Conservation (phyloP, 2,329 filamentous ascomycete genomes). For the Shiraia sp. region DNA sequence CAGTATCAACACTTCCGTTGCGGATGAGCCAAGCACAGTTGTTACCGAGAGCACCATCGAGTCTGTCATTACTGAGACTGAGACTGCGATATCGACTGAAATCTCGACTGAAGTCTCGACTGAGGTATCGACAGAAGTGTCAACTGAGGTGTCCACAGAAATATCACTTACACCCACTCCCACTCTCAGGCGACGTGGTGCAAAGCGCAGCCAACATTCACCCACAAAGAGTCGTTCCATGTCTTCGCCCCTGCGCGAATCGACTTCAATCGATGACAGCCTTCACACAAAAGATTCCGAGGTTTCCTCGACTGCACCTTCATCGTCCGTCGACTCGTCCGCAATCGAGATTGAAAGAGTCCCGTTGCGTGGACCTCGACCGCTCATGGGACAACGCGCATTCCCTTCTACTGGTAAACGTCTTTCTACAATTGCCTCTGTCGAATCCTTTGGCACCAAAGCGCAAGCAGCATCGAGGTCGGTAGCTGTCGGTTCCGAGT, state of each 20-base stretch:
- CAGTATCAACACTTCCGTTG: slow-evolving; percentile 27
- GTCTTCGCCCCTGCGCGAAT: slow-evolving; percentile 33
- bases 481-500: slow-evolving; percentile 31
- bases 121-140: slow-evolving; percentile 6
- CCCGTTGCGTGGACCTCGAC: slow-evolving; percentile 33
- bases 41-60: slow-evolving; percentile 24
- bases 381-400: slow-evolving; percentile 47
- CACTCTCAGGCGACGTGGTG: slow-evolving; percentile 45
- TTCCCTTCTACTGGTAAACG: slow-evolving; percentile 60
- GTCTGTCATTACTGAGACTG: slow-evolving; percentile 5
- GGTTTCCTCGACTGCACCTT: slow-evolving; percentile 31
- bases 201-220: slow-evolving; percentile 45
- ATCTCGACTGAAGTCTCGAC: neutral
- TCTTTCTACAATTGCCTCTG: slow-evolving; percentile 63
- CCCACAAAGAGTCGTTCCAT: slow-evolving; percentile 46
- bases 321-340: slow-evolving; percentile 43
- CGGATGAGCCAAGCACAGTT: slow-evolving; percentile 26
- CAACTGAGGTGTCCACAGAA: slow-evolving; percentile 9
- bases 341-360: slow-evolving; percentile 37
- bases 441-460: slow-evolving; percentile 54
- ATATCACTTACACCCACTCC: slow-evolving; percentile 29
- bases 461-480: slow-evolving; percentile 33
- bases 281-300: slow-evolving; percentile 30
- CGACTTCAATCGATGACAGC: slow-evolving; percentile 27
- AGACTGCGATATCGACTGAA: slow-evolving; percentile 5